A percentile compares a stretch with the other conserved stretches of the same genome.
Evolutionary conservation across 768 basidiomycete species (phyloP).

Genomic region (Hydnomerulius pinastri): DNA sequence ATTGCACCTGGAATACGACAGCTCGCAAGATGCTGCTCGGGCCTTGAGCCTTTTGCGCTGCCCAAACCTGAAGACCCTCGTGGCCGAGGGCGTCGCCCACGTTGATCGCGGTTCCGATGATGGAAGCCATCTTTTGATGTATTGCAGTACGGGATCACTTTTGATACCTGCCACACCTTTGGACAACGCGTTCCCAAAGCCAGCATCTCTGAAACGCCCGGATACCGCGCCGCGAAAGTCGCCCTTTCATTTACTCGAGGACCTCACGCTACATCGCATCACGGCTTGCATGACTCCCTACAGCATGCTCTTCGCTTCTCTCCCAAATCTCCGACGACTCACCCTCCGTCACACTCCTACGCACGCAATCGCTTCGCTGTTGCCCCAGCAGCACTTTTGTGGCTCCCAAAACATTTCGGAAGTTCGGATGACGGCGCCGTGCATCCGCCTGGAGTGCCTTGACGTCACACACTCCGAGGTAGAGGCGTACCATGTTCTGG

Average conservation of each 20-base stretch:
- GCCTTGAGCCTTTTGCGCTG: constrained; percentile 45
- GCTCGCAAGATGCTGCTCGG: constrained; percentile 36
- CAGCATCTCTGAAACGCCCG: constrained; percentile 12
- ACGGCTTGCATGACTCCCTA: constrained; percentile 28
- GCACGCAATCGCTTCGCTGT: constrained; percentile 14
- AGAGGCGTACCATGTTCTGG: constrained; percentile 15
- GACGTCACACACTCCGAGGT: constrained; percentile 15
- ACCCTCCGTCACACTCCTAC: constrained; percentile 21
- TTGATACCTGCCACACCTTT: constrained; percentile 3
- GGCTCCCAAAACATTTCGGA: constrained; percentile 6
- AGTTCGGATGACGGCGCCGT: constrained; percentile 14
- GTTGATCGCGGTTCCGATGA: constrained; percentile 41
- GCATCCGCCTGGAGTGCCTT: constrained; percentile 10
- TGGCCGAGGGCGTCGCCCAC: constrained; percentile 48
- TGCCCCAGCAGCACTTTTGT: constrained; percentile 18
- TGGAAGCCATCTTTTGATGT: constrained; percentile 36
- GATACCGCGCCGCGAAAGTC: constrained; percentile 18
- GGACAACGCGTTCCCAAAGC: constrained; percentile 10
- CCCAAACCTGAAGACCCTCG: constrained; percentile 38
- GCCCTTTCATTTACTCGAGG: constrained; percentile 38
- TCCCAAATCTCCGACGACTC: constrained; percentile 19
- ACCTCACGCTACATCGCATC: constrained; percentile 39
- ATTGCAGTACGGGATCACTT: constrained; percentile 29
- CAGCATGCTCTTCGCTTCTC: constrained; percentile 14
- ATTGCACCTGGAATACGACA: constrained; percentile 48